A percentile compares a stretch with the other conserved stretches of the same genome.
phyloP scores from a whole-genome alignment of 805 yeast genomes.

The Isabelozyma heimii region DNA sequence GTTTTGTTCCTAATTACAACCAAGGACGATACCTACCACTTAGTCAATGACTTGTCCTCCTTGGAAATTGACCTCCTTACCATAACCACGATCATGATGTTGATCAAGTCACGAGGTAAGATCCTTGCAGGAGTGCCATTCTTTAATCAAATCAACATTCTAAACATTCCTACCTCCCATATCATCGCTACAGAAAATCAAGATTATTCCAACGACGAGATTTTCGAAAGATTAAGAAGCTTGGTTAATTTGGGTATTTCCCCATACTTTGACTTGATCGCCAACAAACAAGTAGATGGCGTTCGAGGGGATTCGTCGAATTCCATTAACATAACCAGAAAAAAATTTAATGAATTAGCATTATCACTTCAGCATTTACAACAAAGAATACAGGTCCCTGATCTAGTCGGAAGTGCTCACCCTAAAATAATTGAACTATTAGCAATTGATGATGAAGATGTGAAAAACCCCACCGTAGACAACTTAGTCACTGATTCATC shows the following conservation, averaged over 20 bases:
- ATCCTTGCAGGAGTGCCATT: slow-evolving; percentile 18
- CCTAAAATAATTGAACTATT: slow-evolving; percentile 33
- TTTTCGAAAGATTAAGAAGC: slow-evolving; percentile 54
- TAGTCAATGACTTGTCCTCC: slow-evolving; percentile 4
- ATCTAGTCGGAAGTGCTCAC: slow-evolving; percentile 52
- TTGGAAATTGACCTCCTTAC: slow-evolving; percentile 7
- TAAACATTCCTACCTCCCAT: slow-evolving; percentile 28
- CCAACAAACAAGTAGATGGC: slow-evolving; percentile 4
- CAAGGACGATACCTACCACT: slow-evolving; percentile 5
- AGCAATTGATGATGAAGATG: slow-evolving; percentile 6
- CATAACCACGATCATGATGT: slow-evolving; percentile 24
- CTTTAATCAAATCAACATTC: slow-evolving; percentile 29
- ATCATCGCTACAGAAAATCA: slow-evolving; percentile 2
- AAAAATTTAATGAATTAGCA: slow-evolving; percentile 66
- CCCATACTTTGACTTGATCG: slow-evolving; percentile 62
- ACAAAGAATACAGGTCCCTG: slow-evolving; percentile 67
- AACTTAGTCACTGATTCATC: slow-evolving; percentile 45
- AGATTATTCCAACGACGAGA: slow-evolving; percentile 9
- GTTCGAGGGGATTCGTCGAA: neutral
- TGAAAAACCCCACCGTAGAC: slow-evolving; percentile 29
- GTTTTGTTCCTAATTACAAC: slow-evolving; percentile 15
- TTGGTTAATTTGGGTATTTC: slow-evolving; percentile 62
- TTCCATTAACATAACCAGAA: slow-evolving; percentile 48
- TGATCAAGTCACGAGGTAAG: slow-evolving; percentile 43
- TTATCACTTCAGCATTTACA: slow-evolving; percentile 65